A percentile compares a stretch with the other conserved stretches of the same genome.
Conservation (phyloP, 148 eudicot genomes). For the Amaranthus cruentus region DNA sequence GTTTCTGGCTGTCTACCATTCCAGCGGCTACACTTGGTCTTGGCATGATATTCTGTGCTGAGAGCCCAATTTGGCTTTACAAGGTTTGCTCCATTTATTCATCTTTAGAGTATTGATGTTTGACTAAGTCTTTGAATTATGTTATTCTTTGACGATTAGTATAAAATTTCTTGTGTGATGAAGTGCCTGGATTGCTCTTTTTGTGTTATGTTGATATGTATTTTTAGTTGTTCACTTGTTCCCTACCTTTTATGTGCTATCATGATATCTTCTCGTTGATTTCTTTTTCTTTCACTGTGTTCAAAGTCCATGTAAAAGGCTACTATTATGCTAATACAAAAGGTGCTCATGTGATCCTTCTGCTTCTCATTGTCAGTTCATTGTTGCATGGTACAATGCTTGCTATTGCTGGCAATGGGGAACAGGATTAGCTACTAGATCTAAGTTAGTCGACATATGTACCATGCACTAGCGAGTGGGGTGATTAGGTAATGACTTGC, state of each 20-base stretch:
- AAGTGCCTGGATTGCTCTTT: neutral
- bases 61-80: slow-evolving; percentile 94
- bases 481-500: neutral
- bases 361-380: neutral
- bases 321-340: neutral
- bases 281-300: neutral
- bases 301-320: neutral
- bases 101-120: slow-evolving; percentile 8
- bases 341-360: neutral
- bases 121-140: neutral
- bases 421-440: too few relatives aligned
- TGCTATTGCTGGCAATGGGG: neutral
- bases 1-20: slow-evolving; percentile 82
- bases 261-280: neutral
- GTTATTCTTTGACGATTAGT: neutral
- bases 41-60: slow-evolving; percentile 77
- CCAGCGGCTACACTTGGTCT: slow-evolving; percentile 78
- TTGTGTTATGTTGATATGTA: neutral
- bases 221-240: neutral
- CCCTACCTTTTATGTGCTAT: too few relatives aligned
- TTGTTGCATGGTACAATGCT: neutral
- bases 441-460: too few relatives aligned
- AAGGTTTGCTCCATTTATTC: slow-evolving; percentile 53
- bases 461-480: too few relatives aligned
- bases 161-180: neutral